Percentiles rank a stretch among this genome's conserved stretches.
Evolutionary conservation across 2,329 filamentous ascomycete species (phyloP).

Genomic region (Pyrenophora tritici-repentis): DNA sequence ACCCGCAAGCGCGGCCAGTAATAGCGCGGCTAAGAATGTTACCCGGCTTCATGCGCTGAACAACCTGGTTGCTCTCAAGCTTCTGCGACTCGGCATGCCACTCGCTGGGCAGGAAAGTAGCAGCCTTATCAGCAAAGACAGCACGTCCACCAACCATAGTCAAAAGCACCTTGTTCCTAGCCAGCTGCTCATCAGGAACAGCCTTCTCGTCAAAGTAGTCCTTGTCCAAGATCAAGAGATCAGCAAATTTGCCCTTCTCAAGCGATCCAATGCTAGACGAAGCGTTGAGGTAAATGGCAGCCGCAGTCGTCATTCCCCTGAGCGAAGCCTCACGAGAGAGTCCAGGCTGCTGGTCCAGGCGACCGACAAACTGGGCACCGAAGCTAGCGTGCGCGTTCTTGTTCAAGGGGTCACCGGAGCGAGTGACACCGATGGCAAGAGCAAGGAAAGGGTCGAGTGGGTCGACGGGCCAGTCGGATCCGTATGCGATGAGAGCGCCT

Average conservation of each 20-base stretch:
- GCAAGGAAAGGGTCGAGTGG: constrained; percentile 6
- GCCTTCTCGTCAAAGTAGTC: constrained; percentile 3
- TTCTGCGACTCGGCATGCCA: constrained; percentile 4
- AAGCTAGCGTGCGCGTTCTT: constrained; percentile 4
- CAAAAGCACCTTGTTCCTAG: constrained; percentile 3
- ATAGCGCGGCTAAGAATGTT: constrained; percentile 5
- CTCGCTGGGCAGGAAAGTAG: constrained; percentile 3
- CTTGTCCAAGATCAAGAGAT: constrained; percentile 1
- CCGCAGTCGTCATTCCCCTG: constrained; percentile 3
- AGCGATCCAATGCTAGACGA: constrained; percentile 3
- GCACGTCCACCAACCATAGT: constrained; percentile 7
- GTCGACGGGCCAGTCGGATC: constrained; percentile 7
- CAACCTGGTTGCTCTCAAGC: constrained; percentile 1
- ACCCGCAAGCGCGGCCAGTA: constrained; percentile 5
- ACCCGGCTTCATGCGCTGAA: constrained; percentile 4
- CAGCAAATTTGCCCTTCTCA: constrained; percentile 6
- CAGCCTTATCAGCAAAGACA: constrained; percentile 3
- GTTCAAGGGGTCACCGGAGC: constrained; percentile 4
- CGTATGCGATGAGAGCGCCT: constrained; percentile 3
- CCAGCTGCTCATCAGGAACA: constrained; percentile 1
- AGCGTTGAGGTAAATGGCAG: constrained; percentile 4
- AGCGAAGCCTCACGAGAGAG: constrained; percentile 5
- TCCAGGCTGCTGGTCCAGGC: constrained; percentile 1
- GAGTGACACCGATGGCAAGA: constrained; percentile 3
- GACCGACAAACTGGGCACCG: constrained; percentile 1